These are phyloP conservation scores for Epichloe coenophiala DNA, from an alignment of 2,329 filamentous ascomycete genomes.

Conservation along the genomic window DNA sequence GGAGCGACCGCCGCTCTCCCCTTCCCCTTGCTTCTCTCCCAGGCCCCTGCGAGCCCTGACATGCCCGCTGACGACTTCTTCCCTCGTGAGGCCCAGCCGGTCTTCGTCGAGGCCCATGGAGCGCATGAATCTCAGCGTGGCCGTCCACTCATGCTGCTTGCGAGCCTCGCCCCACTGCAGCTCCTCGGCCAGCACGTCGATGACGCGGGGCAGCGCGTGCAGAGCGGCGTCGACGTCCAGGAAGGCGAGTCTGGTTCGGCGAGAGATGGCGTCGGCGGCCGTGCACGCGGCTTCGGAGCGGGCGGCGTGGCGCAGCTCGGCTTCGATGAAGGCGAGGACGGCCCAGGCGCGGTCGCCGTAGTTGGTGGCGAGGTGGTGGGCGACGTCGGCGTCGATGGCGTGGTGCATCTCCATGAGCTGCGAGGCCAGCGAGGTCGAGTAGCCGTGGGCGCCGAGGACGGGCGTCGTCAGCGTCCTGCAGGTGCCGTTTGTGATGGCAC, in stretches of 20 bases:
- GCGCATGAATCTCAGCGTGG: conserved; percentile 31
- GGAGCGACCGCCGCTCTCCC: neutral
- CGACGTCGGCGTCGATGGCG: conserved; percentile 26
- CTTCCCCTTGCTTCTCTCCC: neutral
- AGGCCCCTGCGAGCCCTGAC: neutral
- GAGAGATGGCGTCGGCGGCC: conserved; percentile 56
- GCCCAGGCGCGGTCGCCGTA: conserved; percentile 53
- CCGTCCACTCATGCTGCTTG: conserved; percentile 42
- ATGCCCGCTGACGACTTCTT: conserved; percentile 8
- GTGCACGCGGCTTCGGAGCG: conserved; percentile 62
- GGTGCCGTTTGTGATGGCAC: conserved; percentile 46
- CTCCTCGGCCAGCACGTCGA: conserved; percentile 61
- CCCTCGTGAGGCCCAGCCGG: conserved; percentile 9
- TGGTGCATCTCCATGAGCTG: conserved; percentile 24
- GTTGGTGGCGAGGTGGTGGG: conserved; percentile 26
- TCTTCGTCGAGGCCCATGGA: conserved; percentile 30
- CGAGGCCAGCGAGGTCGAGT: conserved; percentile 19
- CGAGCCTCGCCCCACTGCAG: conserved; percentile 48
- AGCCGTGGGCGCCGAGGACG: conserved; percentile 67
- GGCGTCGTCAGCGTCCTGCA: conserved; percentile 65
- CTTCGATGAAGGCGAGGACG: conserved; percentile 58
- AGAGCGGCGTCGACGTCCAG: conserved; percentile 59
- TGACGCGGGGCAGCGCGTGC: conserved; percentile 53
- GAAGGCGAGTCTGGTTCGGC: conserved; percentile 61
- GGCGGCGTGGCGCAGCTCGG: conserved; percentile 58